Conservation (phyloP, 768 basidiomycete genomes). For the Termitomyces sp. region DNA sequence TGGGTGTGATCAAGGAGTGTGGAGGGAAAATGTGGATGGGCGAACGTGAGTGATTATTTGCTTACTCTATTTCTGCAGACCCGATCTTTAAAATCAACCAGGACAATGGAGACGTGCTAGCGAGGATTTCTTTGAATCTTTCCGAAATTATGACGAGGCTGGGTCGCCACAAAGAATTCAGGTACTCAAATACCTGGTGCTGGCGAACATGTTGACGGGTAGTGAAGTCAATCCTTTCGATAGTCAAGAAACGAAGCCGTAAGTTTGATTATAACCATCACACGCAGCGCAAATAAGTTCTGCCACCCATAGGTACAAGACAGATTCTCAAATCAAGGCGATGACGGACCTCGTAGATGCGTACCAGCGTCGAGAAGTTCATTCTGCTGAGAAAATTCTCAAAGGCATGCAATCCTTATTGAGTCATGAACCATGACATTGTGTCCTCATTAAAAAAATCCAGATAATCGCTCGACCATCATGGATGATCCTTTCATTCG, state of each 20-base stretch:
- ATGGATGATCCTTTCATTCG: constrained; percentile 95
- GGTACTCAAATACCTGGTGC: constrained; percentile 95
- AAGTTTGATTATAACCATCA: constrained; percentile 20
- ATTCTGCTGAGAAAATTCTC: constrained; percentile 94
- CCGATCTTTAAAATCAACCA: constrained; percentile 20
- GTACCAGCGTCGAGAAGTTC: constrained; percentile 94
- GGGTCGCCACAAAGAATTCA: constrained; percentile 96
- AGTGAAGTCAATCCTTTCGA: constrained; percentile 99
- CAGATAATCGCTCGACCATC: constrained; percentile 92
- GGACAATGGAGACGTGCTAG: constrained; percentile 96
- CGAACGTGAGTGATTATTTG: constrained; percentile 64
- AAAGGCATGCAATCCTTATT: constrained; percentile 45
- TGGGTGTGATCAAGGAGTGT: constrained; percentile 99
- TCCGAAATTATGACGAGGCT: constrained; percentile 97
- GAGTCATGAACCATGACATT: not conserved
- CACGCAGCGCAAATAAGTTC: not conserved
- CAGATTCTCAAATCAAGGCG: constrained; percentile 91
- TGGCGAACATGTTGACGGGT: constrained; percentile 97
- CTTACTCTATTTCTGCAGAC: not conserved
- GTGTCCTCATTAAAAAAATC: not conserved
- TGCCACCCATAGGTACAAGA: constrained; percentile 69
- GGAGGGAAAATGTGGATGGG: constrained; percentile 99
- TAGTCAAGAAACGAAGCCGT: constrained; percentile 99
- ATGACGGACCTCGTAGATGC: constrained; percentile 98
- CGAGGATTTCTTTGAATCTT: constrained; percentile 98